Base-by-base conservation (phyloP, 176 grass and related monocot genomes). In the Aegilops longissima region DNA sequence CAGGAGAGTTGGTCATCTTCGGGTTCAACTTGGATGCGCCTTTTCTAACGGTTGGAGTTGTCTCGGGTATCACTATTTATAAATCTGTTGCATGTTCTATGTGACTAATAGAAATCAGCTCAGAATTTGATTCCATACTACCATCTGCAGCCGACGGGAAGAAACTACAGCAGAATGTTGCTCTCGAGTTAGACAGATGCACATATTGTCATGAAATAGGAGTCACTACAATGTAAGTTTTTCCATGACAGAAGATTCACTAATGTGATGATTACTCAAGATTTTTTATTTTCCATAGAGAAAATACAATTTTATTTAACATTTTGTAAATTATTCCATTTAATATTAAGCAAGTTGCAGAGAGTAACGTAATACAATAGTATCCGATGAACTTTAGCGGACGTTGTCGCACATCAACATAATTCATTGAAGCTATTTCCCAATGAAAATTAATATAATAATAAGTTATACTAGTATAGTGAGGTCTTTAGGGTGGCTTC, bases 171-270 rank as follows among this genome's bases (percentile, higher is more conserved):
- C 59, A 54, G 7, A 87, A 87, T 54, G 86, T 76, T 76, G 79
- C 47, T 39, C 70, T 87, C n/a, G 23, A 76, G 40, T 61, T 82
- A 62, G 44, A 82, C 8, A 65, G 78, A 76, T 75, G 69, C 42
- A 18, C 79, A 34, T 30, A 82, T 87, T 68, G 40, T 45, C 86
- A 87, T 40, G 70, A 87, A 45, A 75, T 87, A 52, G 86, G 86
- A 82, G 70, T 87, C 63, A 81, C 78, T 38, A 5, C 20, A 40
- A 76, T 1, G 86, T 87, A 81, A 87, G 79, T 80, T 85, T 31
- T 34, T 61, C 23, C 38, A 34, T 77, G 21, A 75, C 13, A 40
- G 21, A 27, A 49, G 23, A 14, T 62, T 12, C 61, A 80, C 27
- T 29, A 59, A n/a, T 29, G 4, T 25, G 1, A 47, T 24, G 4